A percentile compares a stretch with the other conserved stretches of the same genome.
These are phyloP conservation scores for Seiridium unicorne DNA, from an alignment of 2,329 filamentous ascomycete species.

Conservation along the genomic window DNA sequence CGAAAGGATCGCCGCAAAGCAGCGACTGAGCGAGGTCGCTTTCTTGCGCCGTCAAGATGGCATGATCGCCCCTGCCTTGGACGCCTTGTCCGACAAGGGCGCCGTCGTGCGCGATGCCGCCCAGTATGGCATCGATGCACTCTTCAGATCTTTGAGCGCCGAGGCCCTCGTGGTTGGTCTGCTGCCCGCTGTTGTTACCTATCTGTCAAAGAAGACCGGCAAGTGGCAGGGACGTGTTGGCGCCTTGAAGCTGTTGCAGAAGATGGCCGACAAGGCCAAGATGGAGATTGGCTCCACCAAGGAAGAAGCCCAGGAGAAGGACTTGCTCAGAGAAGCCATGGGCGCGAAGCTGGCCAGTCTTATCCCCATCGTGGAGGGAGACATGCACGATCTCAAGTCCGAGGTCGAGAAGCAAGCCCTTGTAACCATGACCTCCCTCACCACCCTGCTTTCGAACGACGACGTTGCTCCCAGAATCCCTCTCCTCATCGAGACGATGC, in stretches of 20 bases:
- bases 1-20: slow-evolving; percentile 78
- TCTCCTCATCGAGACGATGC: slow-evolving; percentile 90
- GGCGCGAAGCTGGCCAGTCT: slow-evolving; percentile 81
- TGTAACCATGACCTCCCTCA: slow-evolving; percentile 88
- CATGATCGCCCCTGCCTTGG: slow-evolving; percentile 71
- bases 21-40: slow-evolving; percentile 76
- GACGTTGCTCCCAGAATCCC: slow-evolving; percentile 92
- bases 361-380: slow-evolving; percentile 86
- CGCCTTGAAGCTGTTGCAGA: slow-evolving; percentile 79
- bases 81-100: slow-evolving; percentile 87
- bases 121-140: slow-evolving; percentile 87
- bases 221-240: slow-evolving; percentile 98
- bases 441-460: slow-evolving; percentile 90
- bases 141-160: slow-evolving; percentile 75
- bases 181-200: slow-evolving; percentile 71
- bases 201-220: slow-evolving; percentile 78
- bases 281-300: slow-evolving; percentile 74
- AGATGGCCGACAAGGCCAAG: slow-evolving; percentile 93
- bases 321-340: slow-evolving; percentile 86
- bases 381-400: slow-evolving; percentile 94
- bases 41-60: slow-evolving; percentile 80
- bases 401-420: slow-evolving; percentile 89
- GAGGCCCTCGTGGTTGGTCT: slow-evolving; percentile 84
- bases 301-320: slow-evolving; percentile 84
- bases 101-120: slow-evolving; percentile 85